Percentiles rank a stretch among this genome's conserved stretches.
Evolutionary conservation across 805 yeast genomes (phyloP).

Genomic region (Candida gorgasii): DNA sequence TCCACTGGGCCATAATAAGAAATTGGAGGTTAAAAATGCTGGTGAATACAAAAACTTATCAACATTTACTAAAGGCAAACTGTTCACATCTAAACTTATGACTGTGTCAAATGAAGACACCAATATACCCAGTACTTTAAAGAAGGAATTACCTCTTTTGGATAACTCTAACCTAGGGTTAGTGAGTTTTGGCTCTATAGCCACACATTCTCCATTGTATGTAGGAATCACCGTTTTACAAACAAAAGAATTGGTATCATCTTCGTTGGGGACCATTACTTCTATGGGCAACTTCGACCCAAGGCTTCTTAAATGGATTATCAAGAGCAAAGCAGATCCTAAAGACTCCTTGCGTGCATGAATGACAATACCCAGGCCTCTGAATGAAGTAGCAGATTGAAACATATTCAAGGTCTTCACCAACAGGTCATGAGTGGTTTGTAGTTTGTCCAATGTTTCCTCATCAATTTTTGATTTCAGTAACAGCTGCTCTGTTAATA

Average conservation of each 20-base stretch:
- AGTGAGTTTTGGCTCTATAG: slow-evolving; percentile 18
- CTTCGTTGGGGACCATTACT: slow-evolving; percentile 26
- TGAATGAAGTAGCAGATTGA: slow-evolving; percentile 24
- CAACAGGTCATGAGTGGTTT: slow-evolving; percentile 24
- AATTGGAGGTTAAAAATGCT: slow-evolving; percentile 26
- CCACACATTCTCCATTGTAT: slow-evolving; percentile 66
- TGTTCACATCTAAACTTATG: slow-evolving; percentile 35
- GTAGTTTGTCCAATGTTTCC: background rate
- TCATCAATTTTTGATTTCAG: background rate
- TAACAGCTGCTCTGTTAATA: background rate
- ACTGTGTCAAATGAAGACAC: slow-evolving; percentile 35
- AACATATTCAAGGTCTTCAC: slow-evolving; percentile 27
- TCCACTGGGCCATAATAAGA: slow-evolving; percentile 38
- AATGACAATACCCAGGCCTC: slow-evolving; percentile 39
- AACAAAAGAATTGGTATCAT: slow-evolving; percentile 25
- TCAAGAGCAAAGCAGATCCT: slow-evolving; percentile 29
- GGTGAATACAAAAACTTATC: slow-evolving; percentile 26
- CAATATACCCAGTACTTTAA: slow-evolving; percentile 33
- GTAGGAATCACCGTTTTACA: slow-evolving; percentile 56
- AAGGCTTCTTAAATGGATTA: slow-evolving; percentile 30
- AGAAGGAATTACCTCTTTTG: slow-evolving; percentile 20
- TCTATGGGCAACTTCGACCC: slow-evolving; percentile 39
- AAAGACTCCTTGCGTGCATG: slow-evolving; percentile 22
- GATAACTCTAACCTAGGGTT: background rate
- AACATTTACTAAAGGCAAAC: slow-evolving; percentile 31